phyloP scores from a whole-genome alignment of 306 rosid genomes.

The Lablab purpureus region DNA sequence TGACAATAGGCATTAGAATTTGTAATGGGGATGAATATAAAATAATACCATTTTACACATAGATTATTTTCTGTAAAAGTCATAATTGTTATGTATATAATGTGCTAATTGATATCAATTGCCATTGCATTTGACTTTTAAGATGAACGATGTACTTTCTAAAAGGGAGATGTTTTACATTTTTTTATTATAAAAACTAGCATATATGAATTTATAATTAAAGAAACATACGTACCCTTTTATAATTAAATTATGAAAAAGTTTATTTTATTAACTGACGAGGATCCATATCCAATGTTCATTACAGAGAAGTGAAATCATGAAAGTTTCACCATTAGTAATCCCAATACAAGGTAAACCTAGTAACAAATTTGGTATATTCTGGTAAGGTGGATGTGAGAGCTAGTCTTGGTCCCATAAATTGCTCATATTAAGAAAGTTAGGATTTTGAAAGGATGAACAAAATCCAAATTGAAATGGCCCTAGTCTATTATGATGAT shows the following conservation, averaged over 20 bases:
- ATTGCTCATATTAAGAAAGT: constrained; percentile 42
- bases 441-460: constrained; percentile 34
- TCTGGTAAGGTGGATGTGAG: constrained; percentile 26
- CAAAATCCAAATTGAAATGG: constrained; percentile 43
- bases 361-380: constrained; percentile 10
- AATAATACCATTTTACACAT: no score
- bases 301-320: neutral
- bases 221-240: neutral
- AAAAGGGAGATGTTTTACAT: neutral
- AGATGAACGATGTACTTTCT: neutral
- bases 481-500: constrained; percentile 42
- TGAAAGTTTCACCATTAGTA: constrained; percentile 11
- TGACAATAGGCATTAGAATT: no score
- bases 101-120: neutral
- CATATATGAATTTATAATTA: neutral
- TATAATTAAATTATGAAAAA: neutral
- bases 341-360: constrained; percentile 31
- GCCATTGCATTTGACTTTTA: neutral
- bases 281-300: neutral
- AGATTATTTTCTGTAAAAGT: neutral
- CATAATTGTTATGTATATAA: neutral
- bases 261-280: neutral
- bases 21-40: no score
- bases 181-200: neutral
- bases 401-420: constrained; percentile 10